Base-by-base conservation (phyloP, 441 rosid genomes). In the Pelargonium australe region DNA sequence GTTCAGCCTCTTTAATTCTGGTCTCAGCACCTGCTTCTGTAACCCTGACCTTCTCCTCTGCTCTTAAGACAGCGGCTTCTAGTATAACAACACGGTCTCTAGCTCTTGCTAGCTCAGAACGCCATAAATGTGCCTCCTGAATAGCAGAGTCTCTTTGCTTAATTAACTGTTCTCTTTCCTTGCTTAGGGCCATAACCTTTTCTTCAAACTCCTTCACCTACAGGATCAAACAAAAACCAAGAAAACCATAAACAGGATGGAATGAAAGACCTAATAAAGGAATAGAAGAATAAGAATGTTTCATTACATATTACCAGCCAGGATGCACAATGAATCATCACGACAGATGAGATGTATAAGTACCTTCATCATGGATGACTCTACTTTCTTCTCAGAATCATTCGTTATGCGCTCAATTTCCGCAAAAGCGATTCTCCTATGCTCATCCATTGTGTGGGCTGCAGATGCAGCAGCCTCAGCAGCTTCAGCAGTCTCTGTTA, bases 401-500 rank as follows among this genome's bases (percentile, higher is more conserved):
- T 80, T 83, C 51, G 80, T 82, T 71, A 90, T 57, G 65, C 88
- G 85, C 78, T 86, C 97, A 73, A 89, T 75, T 80, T 94, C 97
- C 43, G 80, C 78, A 67, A 85, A 86, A 55, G 85, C 92, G 43
- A 85, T 80, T 79, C 86, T 87, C 79, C 97, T 84, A 57, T 95
- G 99, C 77, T 90, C 95, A 80, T 91, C 97, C 94, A 95, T 89
- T 9, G 85, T 79, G 73, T 86, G 93, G 68, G 97, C 96, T 14
- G 99, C 97, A 64, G 88, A 78, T 63, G 99, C 97, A 10, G 99
- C 99, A 78, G 87, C 87, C 80, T 89, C 97, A 63, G 98, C 99
- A 73, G 99, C 98, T 82, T 95, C 99, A 71, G 99, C 97, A 8
- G 99, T 95, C 86, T 92, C 99, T n/a, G 98, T 77, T 28, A 95